Base-by-base conservation (phyloP, 768 basidiomycete species). In the Boletus sp. region DNA sequence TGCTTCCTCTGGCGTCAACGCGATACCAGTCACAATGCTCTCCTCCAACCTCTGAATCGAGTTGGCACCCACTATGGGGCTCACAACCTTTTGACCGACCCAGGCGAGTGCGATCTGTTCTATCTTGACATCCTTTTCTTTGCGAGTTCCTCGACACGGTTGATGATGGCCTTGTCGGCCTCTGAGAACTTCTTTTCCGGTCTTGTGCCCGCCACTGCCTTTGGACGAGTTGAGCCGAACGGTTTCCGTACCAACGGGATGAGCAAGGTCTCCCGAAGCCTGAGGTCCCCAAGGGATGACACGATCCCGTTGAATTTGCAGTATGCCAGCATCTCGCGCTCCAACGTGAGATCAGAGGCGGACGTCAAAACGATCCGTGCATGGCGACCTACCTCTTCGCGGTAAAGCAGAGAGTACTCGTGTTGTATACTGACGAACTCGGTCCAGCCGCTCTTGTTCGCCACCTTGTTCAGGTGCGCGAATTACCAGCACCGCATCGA, bases 381-480 rank as follows among this genome's bases (percentile, higher is more conserved):
- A n/a, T n/a, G n/a, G n/a, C n/a, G 24, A 54, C 55, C 5, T 18
- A 76, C 80, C 67, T 85, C 82, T 55, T 82, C 78, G 33, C 83
- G 74, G 62, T 85, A 85, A 18, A 83, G 71, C 6, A 83, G 67
- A 33, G 75, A 80, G 59, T 84, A 78, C 55, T 80, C 78, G 42
- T 76, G 73, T 67, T 85, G 83, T 75, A 84, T 82, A 54, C 80
- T 78, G 47, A 82, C 73, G 58, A 85, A 84, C 57, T 73, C 77
- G 5, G 83, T 82, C 75, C 81, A 81, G 4, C 76, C 76, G 17
- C 79, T 64, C 55, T 68, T 69, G 36, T 70, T 65, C 6, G 81
- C 80, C 2, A 79, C 72, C 33, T 77, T 73, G 52, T 81, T 78
- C 67, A 82, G 66, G 49, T 72, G 60, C 18, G 72, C 73, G 41